Percentiles rank a stretch among this genome's conserved stretches.
phyloP scores from a whole-genome alignment of 257 asterid species.

The Gentiana dahurica region DNA sequence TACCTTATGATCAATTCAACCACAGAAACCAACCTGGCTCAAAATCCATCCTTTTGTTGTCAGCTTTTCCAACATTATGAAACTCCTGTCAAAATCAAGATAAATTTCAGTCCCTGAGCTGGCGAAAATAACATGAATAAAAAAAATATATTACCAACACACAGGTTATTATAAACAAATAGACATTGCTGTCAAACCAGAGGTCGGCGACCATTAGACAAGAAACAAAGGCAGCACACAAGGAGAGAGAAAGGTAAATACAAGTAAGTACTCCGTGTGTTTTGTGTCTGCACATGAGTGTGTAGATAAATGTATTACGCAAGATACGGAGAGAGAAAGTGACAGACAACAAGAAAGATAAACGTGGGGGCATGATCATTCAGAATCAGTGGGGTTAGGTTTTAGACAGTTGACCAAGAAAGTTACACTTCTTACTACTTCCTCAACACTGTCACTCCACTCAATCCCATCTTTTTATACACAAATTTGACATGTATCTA shows the following conservation, averaged over 20 bases:
- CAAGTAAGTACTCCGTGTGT: conserved; percentile 11
- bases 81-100: conserved; percentile 54
- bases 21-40: conserved; percentile 42
- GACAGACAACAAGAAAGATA: conserved; percentile 22
- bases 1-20: not conserved
- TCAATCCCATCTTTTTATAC: conserved; percentile 15
- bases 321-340: conserved; percentile 15
- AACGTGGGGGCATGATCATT: conserved; percentile 38
- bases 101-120: conserved; percentile 14
- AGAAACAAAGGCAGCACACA: conserved; percentile 41
- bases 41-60: conserved; percentile 39
- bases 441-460: conserved; percentile 18
- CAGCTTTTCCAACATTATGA: conserved; percentile 28
- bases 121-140: conserved; percentile 10
- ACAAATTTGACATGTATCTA: conserved; percentile 12
- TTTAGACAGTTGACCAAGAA: conserved; percentile 83
- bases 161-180: conserved; percentile 22
- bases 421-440: conserved; percentile 25
- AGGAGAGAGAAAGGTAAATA: conserved; percentile 15
- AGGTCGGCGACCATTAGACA: conserved; percentile 37
- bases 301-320: conserved; percentile 2
- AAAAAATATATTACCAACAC: conserved; percentile 6
- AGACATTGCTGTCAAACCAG: conserved; percentile 17
- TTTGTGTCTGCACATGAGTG: conserved; percentile 10
- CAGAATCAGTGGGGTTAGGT: conserved; percentile 81